These are phyloP conservation scores for Komagataella kurtzmanii DNA, from an alignment of 805 yeast species.

Conservation along the genomic window DNA sequence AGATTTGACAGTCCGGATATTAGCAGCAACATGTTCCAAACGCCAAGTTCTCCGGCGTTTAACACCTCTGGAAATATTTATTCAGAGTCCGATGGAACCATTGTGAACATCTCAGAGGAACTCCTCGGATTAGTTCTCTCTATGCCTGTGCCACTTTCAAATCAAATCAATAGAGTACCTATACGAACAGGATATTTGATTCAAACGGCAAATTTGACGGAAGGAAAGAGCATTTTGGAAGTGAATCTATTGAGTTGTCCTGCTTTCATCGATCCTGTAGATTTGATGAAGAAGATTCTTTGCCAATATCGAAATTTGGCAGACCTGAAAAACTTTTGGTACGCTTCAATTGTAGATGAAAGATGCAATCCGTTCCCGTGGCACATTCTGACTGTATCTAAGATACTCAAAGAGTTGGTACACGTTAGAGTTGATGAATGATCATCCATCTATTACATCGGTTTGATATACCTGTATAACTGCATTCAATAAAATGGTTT, in stretches of 20 bases:
- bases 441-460: constrained; percentile 4
- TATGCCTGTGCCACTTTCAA: constrained; percentile 51
- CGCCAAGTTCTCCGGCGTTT: not conserved
- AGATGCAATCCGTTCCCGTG: constrained; percentile 31
- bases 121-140: constrained; percentile 46
- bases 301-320: constrained; percentile 50
- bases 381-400: constrained; percentile 60
- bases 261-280: constrained; percentile 41
- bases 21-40: not conserved
- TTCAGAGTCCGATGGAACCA: not conserved
- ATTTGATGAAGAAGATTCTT: constrained; percentile 40
- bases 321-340: constrained; percentile 24
- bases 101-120: constrained; percentile 38
- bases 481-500: not conserved
- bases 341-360: constrained; percentile 6
- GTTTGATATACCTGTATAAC: too few relatives aligned
- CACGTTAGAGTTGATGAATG: constrained; percentile 35
- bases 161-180: constrained; percentile 58
- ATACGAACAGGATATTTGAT: constrained; percentile 54
- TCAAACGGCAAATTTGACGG: constrained; percentile 1
- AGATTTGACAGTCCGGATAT: not conserved
- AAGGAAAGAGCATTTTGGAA: constrained; percentile 28
- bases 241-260: constrained; percentile 65
- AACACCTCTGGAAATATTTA: not conserved
- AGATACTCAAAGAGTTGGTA: constrained; percentile 40